Evolutionary conservation across 441 rosid species (phyloP), one percentile per base, ranked within the genome.

Genomic region (Bocquillonia castaneifolia): DNA sequence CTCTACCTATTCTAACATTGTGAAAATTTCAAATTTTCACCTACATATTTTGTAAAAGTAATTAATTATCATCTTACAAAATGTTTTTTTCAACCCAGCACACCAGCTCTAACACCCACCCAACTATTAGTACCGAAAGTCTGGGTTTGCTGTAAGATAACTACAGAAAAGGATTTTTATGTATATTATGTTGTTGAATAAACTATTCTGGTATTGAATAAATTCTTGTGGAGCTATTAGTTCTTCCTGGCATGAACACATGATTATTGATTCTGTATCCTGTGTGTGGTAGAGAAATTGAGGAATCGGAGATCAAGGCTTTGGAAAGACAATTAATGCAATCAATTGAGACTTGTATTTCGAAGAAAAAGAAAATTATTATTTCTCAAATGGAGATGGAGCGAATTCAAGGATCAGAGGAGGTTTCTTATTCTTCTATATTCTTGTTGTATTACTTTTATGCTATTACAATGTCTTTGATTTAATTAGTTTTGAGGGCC

Each of bases 241-340:
- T 5, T 28, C 15, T 34, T 25, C 52, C 45, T 18, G 26, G 59
- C 34, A 51, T 64, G 31, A 15, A 68, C 60, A 20, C 25, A 23
- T 50, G 58, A 20, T 31, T 75, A 53, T 77, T 68, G 55, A 78
- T 67, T 64, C 68, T 56, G 63, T 32, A 42, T 70, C 50, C 65
- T 62, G 66, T 70, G 72, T 45, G 12, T 81, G 72, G 55, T 78
- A 92, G 99, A 79, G 99, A 95, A 86, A 95, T 95, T 74, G 96
- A 89, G 74, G 99, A 84, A 81, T 78, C 91, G 36, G 99, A 92
- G 77, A 84, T 95, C 82, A 92, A 88, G 82, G 88, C 90, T 8
- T 79, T 90, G 84, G 98, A 95, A 77, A 90, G 98, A 74, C 99
- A 95, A 76, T 77, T 95, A 75, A 85, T 95, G 97, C 99, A 95